These are phyloP conservation scores for Boletus edulis DNA, from an alignment of 768 basidiomycete species.

Conservation along the genomic window DNA sequence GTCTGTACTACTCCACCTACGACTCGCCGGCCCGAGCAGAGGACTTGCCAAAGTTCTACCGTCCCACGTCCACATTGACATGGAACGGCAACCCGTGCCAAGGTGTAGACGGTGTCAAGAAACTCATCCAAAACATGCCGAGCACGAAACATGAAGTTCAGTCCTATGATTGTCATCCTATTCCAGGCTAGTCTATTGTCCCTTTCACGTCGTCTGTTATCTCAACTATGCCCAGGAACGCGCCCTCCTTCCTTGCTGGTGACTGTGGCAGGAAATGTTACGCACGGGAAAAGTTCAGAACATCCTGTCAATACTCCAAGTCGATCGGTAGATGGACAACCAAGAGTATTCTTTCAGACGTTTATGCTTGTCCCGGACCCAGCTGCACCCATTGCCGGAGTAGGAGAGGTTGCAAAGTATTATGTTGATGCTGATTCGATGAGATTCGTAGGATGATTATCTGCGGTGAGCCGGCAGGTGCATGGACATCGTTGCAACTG, in stretches of 20 bases:
- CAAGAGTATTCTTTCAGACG: conserved; percentile 84
- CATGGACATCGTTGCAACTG: not conserved
- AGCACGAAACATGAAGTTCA: conserved; percentile 81
- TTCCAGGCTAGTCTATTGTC: conserved; percentile 56
- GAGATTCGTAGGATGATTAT: conserved; percentile 71
- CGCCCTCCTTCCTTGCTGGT: conserved; percentile 78
- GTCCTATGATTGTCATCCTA: conserved; percentile 88
- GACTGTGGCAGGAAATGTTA: conserved; percentile 78
- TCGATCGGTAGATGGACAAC: conserved; percentile 67
- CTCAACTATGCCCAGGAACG: conserved; percentile 47
- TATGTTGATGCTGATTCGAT: conserved; percentile 77
- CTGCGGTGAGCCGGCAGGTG: not conserved
- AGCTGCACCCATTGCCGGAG: conserved; percentile 56
- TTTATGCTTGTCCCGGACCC: conserved; percentile 83
- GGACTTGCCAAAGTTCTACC: conserved; percentile 81
- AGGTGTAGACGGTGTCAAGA: conserved; percentile 65
- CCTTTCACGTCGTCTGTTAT: conserved; percentile 3
- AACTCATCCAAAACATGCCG: conserved; percentile 71
- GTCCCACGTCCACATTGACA: conserved; percentile 68
- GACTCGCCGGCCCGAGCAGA: conserved; percentile 75
- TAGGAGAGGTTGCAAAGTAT: conserved; percentile 78
- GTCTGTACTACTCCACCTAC: conserved; percentile 79
- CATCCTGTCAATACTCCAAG: conserved; percentile 51
- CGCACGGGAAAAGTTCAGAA: conserved; percentile 59
- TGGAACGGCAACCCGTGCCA: conserved; percentile 86